phyloP scores from a whole-genome alignment of 2,329 filamentous ascomycete genomes.

The Arthrobotrys musiformis region DNA sequence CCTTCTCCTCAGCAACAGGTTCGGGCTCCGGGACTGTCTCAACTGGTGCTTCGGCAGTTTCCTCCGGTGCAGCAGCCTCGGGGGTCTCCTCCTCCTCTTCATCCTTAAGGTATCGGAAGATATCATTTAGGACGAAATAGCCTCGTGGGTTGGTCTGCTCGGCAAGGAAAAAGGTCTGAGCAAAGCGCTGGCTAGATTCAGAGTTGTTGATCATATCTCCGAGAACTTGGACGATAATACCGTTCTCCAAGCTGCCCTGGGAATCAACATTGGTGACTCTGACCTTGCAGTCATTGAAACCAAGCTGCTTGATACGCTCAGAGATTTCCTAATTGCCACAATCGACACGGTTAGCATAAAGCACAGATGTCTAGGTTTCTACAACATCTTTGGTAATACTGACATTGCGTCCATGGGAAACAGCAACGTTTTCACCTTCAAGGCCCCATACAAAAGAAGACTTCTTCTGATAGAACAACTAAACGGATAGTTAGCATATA shows the following conservation, averaged over 20 bases:
- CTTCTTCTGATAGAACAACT: conserved; percentile 94
- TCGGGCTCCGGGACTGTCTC: conserved; percentile 55
- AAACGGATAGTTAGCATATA: conserved; percentile 57
- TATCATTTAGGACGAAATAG: conserved; percentile 98
- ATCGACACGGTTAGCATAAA: not conserved
- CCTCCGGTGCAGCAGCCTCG: conserved; percentile 60
- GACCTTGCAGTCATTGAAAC: conserved; percentile 98
- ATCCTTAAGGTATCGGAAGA: conserved; percentile 91
- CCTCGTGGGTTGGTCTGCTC: conserved; percentile 82
- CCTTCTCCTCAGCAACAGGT: conserved; percentile 39
- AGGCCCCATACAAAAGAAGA: conserved; percentile 94
- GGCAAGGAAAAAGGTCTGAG: conserved; percentile 96
- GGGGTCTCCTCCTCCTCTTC: conserved; percentile 76
- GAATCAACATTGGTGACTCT: conserved; percentile 98
- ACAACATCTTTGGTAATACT: conserved; percentile 61
- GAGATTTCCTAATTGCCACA: conserved; percentile 72
- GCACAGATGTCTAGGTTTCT: not conserved
- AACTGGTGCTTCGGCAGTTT: conserved; percentile 50
- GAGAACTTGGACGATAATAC: conserved; percentile 95
- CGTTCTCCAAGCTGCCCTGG: conserved; percentile 86
- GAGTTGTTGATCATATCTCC: conserved; percentile 96
- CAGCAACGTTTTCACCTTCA: conserved; percentile 86
- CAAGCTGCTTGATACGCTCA: conserved; percentile 89
- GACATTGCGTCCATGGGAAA: conserved; percentile 89
- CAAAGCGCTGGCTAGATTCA: conserved; percentile 91